phyloP scores from a whole-genome alignment of 1,284 basidiomycete genomes.

The Melanopsichium pennsylvanicum region DNA sequence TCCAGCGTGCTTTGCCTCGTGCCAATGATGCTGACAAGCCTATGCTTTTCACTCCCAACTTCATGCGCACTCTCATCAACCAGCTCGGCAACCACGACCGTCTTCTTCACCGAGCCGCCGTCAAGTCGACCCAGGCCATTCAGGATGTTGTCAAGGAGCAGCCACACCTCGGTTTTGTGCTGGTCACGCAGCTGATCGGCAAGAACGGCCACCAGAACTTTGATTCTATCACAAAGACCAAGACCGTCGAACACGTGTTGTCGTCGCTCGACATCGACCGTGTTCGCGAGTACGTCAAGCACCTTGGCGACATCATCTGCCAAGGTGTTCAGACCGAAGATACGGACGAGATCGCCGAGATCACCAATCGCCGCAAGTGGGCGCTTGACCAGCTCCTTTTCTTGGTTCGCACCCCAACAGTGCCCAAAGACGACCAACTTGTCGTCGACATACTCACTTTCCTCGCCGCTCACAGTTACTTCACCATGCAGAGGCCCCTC shows the following conservation, averaged over 20 bases:
- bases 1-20: slow-evolving; percentile 79
- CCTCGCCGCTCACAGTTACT: slow-evolving; percentile 83
- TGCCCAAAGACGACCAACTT: slow-evolving; percentile 84
- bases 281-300: slow-evolving; percentile 79
- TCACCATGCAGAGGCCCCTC: slow-evolving; percentile 75
- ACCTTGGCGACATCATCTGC: slow-evolving; percentile 68
- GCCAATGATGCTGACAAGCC: slow-evolving; percentile 76
- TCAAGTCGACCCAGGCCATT: slow-evolving; percentile 71
- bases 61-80: slow-evolving; percentile 96
- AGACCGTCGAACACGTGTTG: slow-evolving; percentile 87
- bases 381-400: slow-evolving; percentile 84
- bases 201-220: slow-evolving; percentile 86
- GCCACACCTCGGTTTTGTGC: slow-evolving; percentile 81
- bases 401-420: slow-evolving; percentile 79
- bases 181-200: slow-evolving; percentile 86
- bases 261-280: slow-evolving; percentile 78
- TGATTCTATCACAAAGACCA: slow-evolving; percentile 89
- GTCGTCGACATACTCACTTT: slow-evolving; percentile 80
- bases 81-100: slow-evolving; percentile 87
- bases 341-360: slow-evolving; percentile 33
- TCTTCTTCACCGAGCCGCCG: slow-evolving; percentile 85
- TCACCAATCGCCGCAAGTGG: slow-evolving; percentile 71
- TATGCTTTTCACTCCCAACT: slow-evolving; percentile 90
- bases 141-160: slow-evolving; percentile 78
- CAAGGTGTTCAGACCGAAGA: slow-evolving; percentile 22